Conservation (phyloP, 116 monocot species). For the Iris pallida region DNA sequence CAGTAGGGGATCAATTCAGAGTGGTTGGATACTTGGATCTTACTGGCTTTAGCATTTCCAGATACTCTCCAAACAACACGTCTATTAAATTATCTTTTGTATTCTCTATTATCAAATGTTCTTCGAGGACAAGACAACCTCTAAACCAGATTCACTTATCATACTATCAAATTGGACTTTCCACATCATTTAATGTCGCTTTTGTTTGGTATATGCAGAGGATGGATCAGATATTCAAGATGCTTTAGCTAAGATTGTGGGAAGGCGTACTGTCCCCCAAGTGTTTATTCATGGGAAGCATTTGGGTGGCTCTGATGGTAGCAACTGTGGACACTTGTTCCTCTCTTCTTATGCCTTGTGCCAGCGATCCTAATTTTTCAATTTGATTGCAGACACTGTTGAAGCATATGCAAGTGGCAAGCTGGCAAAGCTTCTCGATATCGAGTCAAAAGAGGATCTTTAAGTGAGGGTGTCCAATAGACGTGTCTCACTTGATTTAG, state of each 20-base stretch:
- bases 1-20: too few species aligned
- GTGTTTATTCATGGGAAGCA: constrained; percentile 92
- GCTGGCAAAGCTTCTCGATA: constrained; percentile 53
- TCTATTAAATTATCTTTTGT: too few species aligned
- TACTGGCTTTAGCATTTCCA: too few species aligned
- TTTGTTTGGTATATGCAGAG: constrained; percentile 30
- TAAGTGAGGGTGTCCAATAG: constrained; percentile 8
- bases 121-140: too few species aligned
- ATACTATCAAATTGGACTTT: too few species aligned
- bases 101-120: too few species aligned
- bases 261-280: constrained; percentile 88
- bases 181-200: neutral
- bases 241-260: constrained; percentile 59
- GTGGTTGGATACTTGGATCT: too few species aligned
- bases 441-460: constrained; percentile 32
- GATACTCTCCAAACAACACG: too few species aligned
- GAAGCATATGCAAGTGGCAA: constrained; percentile 69
- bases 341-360: neutral
- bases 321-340: neutral
- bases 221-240: constrained; percentile 89
- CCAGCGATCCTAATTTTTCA: neutral
- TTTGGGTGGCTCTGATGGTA: constrained; percentile 97
- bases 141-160: neutral
- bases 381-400: constrained; percentile 59
- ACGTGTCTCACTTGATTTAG: too few species aligned